Conservation (phyloP, 768 basidiomycete genomes). For the Xerocomus spinulosus region DNA sequence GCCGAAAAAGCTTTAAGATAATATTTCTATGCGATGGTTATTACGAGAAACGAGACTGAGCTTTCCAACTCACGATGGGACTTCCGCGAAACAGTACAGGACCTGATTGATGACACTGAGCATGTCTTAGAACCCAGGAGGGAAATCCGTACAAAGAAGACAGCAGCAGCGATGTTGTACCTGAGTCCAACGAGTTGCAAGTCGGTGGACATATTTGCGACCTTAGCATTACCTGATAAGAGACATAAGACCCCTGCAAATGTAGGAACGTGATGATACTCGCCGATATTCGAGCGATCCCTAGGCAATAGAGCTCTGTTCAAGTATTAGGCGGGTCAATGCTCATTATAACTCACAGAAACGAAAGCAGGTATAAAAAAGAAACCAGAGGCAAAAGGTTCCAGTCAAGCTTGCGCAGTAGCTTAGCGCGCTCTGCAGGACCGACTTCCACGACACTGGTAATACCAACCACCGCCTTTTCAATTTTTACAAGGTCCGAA, state of each 20-base stretch:
- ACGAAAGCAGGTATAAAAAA: slow-evolving; percentile 42
- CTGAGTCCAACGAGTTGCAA: slow-evolving; percentile 31
- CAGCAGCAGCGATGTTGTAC: slow-evolving; percentile 36
- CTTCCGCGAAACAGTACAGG: slow-evolving; percentile 32
- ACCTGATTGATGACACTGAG: slow-evolving; percentile 17
- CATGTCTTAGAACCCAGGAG: not conserved
- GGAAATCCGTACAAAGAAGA: slow-evolving; percentile 32
- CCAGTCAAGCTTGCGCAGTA: slow-evolving; percentile 40
- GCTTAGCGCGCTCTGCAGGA: slow-evolving; percentile 20
- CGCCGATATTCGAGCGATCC: slow-evolving; percentile 43
- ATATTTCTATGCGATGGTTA: slow-evolving; percentile 27
- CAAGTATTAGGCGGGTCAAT: not conserved
- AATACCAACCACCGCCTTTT: no score
- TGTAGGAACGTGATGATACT: slow-evolving; percentile 13
- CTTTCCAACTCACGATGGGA: slow-evolving; percentile 32
- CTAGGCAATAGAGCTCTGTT: slow-evolving; percentile 15
- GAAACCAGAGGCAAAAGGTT: slow-evolving; percentile 43
- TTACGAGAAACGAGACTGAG: not conserved
- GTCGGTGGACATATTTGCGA: slow-evolving; percentile 43
- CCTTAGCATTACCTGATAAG: slow-evolving; percentile 35
- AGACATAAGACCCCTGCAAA: no score
- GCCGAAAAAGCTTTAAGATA: slow-evolving; percentile 29
- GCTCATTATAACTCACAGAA: slow-evolving; percentile 34
- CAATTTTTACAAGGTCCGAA: slow-evolving; percentile 1
- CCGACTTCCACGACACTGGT: slow-evolving; percentile 3